Conservation (phyloP, 345 rosid species). For the Brassica incana region DNA sequence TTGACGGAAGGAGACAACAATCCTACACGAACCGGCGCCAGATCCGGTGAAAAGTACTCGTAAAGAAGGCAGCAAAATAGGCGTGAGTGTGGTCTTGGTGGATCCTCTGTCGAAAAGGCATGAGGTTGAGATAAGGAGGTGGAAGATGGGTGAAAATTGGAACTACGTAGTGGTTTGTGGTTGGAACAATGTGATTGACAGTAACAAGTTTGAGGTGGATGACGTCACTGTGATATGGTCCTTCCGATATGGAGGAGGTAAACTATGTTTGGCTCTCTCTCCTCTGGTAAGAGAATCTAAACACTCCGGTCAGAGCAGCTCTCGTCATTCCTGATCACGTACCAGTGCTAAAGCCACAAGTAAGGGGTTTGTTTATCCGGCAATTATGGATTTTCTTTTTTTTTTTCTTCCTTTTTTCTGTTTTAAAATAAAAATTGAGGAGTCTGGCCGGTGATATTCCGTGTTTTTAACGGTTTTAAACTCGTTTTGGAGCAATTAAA, state of each 20-base stretch:
- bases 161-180: background rate
- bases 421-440: background rate
- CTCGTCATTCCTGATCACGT: background rate
- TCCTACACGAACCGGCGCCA: background rate
- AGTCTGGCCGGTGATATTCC: no score
- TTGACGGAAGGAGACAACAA: background rate
- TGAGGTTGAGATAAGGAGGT: slow-evolving; percentile 14
- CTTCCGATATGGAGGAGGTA: slow-evolving; percentile 9
- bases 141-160: background rate
- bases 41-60: background rate
- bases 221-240: slow-evolving; percentile 10
- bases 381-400: background rate
- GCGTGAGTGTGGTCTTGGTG: slow-evolving; percentile 8
- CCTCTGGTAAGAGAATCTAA: background rate
- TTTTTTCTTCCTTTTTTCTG: background rate
- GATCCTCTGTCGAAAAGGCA: background rate
- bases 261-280: slow-evolving; percentile 14
- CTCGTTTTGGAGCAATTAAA: fast-evolving
- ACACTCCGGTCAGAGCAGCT: background rate
- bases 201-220: background rate
- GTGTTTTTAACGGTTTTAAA: fast-evolving
- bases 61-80: background rate
- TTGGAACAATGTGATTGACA: slow-evolving; percentile 19
- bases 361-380: background rate
- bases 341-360: background rate